A percentile compares a stretch with the other conserved stretches of the same genome.
Conservation (phyloP, 352 stramenopile genomes). For the Phytophthora cactorum region DNA sequence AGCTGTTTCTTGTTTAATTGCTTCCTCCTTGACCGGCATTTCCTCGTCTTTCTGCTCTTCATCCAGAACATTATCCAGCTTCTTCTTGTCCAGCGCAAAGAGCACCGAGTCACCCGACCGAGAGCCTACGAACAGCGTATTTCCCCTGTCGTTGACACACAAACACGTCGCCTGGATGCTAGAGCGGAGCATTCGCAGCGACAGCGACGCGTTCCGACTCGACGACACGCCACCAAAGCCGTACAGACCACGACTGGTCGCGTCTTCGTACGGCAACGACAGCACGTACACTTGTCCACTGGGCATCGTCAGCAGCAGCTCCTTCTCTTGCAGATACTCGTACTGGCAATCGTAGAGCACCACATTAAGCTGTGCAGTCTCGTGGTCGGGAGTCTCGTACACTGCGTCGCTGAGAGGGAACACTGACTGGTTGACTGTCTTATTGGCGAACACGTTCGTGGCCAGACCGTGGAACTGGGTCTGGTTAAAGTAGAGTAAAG, state of each 20-base stretch:
- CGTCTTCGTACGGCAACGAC: constrained; percentile 66
- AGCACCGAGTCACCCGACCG: constrained; percentile 80
- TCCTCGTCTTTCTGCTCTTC: constrained; percentile 34
- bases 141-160: constrained; percentile 60
- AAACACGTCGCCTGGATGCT: constrained; percentile 63
- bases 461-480: constrained; percentile 84
- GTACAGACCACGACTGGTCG: constrained; percentile 41
- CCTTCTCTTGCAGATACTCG: constrained; percentile 73
- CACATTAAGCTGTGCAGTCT: constrained; percentile 57
- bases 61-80: constrained; percentile 26
- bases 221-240: constrained; percentile 28
- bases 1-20: constrained; percentile 16
- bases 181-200: constrained; percentile 59
- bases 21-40: constrained; percentile 33
- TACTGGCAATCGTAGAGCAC: constrained; percentile 75
- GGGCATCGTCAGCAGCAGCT: constrained; percentile 68
- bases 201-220: constrained; percentile 45
- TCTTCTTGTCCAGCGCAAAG: constrained; percentile 61
- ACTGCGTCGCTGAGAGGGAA: constrained; percentile 71
- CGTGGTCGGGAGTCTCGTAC: constrained; percentile 62
- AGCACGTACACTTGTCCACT: constrained; percentile 72
- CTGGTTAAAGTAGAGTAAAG: constrained; percentile 90
- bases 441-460: constrained; percentile 73
- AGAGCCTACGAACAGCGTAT: constrained; percentile 85
- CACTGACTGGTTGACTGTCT: constrained; percentile 76